Evolutionary conservation across 768 basidiomycete genomes (phyloP).

Genomic region (Lanmaoa rubissima): DNA sequence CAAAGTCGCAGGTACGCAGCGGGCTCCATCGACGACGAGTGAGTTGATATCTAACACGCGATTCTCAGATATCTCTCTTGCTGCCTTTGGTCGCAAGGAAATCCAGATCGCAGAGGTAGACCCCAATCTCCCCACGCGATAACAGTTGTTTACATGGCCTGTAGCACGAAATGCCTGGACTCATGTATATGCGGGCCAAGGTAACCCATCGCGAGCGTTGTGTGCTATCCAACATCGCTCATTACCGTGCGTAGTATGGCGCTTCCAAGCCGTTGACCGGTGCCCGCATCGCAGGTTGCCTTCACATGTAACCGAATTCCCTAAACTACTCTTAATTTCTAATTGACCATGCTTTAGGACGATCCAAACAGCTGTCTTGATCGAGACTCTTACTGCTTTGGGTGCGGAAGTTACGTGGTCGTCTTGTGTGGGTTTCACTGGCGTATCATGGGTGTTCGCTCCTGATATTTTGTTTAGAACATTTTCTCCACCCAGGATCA

Average conservation of each 20-base stretch:
- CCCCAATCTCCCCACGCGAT: slow-evolving; percentile 14
- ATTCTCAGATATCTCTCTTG: slow-evolving; percentile 82
- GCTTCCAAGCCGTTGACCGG: slow-evolving; percentile 84
- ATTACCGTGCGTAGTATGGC: slow-evolving; percentile 55
- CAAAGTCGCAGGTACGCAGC: slow-evolving; percentile 80
- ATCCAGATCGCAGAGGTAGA: slow-evolving; percentile 96
- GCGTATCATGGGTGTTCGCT: neutral
- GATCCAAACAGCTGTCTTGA: slow-evolving; percentile 97
- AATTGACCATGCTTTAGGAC: slow-evolving; percentile 59
- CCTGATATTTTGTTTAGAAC: slow-evolving; percentile 53
- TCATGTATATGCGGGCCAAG: slow-evolving; percentile 91
- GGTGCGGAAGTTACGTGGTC: slow-evolving; percentile 99
- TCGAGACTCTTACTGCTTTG: slow-evolving; percentile 93
- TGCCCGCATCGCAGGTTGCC: slow-evolving; percentile 95
- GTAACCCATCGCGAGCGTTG: slow-evolving; percentile 37
- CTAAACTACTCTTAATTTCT: neutral
- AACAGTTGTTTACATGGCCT: slow-evolving; percentile 8
- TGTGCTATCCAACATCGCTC: slow-evolving; percentile 10
- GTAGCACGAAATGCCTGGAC: slow-evolving; percentile 92
- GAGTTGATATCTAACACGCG: slow-evolving; percentile 1
- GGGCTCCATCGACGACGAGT: neutral
- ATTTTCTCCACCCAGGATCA: slow-evolving; percentile 99
- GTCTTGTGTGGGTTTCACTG: slow-evolving; percentile 69
- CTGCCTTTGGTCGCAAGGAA: slow-evolving; percentile 99
- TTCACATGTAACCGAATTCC: slow-evolving; percentile 76